A percentile compares a stretch with the other conserved stretches of the same genome.
Conservation (phyloP, 176 grass and related monocot species). For the Carex myosuroides region DNA sequence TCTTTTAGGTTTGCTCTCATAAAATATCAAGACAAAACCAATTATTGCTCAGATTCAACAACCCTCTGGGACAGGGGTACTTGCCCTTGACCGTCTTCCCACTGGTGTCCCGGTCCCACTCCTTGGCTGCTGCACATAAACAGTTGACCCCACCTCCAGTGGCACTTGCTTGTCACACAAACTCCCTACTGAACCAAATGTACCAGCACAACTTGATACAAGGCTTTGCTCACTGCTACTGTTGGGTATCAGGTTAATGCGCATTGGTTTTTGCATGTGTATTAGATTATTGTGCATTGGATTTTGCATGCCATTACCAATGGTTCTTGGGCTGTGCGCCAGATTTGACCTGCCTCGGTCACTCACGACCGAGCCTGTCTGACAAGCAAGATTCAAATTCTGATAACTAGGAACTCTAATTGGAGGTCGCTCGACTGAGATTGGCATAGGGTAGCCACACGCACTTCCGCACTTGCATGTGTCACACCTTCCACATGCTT, state of each 20-base stretch:
- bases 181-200: background rate
- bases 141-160: background rate
- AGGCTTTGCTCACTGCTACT: background rate
- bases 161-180: background rate
- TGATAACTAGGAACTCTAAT: constrained; percentile 6
- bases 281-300: background rate
- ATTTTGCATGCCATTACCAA: background rate
- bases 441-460: background rate
- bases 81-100: background rate
- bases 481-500: constrained; percentile 8
- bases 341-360: background rate
- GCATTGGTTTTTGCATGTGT: background rate
- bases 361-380: background rate
- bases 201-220: background rate
- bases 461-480: background rate
- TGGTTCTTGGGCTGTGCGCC: background rate
- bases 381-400: background rate
- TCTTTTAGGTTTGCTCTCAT: background rate
- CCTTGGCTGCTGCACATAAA: background rate
- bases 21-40: background rate
- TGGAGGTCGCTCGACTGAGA: background rate
- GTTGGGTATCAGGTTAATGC: background rate
- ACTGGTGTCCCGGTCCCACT: background rate
- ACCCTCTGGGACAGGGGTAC: background rate
- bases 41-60: background rate